A percentile compares a stretch with the other conserved stretches of the same genome.
phyloP scores from a whole-genome alignment of 768 basidiomycete species.

The Suillus alpinus region DNA sequence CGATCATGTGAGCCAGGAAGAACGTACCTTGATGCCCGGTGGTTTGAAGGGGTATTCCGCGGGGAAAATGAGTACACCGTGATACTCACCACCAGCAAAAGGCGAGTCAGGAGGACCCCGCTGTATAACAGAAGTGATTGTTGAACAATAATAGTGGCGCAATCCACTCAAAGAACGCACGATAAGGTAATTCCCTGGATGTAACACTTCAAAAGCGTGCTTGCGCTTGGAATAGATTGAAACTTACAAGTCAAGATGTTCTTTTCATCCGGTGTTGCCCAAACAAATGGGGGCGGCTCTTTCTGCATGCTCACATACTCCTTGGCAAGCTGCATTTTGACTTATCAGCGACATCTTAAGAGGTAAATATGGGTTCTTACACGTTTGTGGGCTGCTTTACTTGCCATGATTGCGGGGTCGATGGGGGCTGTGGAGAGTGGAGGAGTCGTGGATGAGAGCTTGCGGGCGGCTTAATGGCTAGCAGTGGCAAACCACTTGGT shows the following conservation, averaged over 20 bases:
- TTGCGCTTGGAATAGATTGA: slow-evolving; percentile 6
- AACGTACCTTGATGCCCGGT: slow-evolving; percentile 86
- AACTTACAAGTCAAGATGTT: slow-evolving; percentile 90
- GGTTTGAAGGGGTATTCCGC: slow-evolving; percentile 96
- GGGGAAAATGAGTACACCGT: slow-evolving; percentile 89
- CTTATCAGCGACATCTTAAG: slow-evolving; percentile 6
- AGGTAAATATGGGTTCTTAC: slow-evolving; percentile 39
- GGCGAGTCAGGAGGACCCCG: slow-evolving; percentile 94
- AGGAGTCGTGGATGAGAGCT: slow-evolving; percentile 14
- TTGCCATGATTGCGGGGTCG: slow-evolving; percentile 54
- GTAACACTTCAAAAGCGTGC: slow-evolving; percentile 10
- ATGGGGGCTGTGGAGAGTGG: slow-evolving; percentile 1
- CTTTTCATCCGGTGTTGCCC: slow-evolving; percentile 96
- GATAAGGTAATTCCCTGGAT: slow-evolving; percentile 90
- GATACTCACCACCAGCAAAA: slow-evolving; percentile 90
- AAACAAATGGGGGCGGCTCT: slow-evolving; percentile 93
- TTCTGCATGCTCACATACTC: slow-evolving; percentile 92
- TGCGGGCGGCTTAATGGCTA: slow-evolving; percentile 1
- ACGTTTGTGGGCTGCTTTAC: slow-evolving; percentile 84
- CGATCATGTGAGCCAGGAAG: not conserved
- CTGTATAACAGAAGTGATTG: slow-evolving; percentile 35
- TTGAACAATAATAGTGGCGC: slow-evolving; percentile 4
- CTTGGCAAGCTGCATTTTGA: slow-evolving; percentile 60
- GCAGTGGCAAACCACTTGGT: not conserved
- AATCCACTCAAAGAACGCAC: slow-evolving; percentile 42